Conservation (phyloP, 2,329 filamentous ascomycete species). For the Aspergillus glaucus region DNA sequence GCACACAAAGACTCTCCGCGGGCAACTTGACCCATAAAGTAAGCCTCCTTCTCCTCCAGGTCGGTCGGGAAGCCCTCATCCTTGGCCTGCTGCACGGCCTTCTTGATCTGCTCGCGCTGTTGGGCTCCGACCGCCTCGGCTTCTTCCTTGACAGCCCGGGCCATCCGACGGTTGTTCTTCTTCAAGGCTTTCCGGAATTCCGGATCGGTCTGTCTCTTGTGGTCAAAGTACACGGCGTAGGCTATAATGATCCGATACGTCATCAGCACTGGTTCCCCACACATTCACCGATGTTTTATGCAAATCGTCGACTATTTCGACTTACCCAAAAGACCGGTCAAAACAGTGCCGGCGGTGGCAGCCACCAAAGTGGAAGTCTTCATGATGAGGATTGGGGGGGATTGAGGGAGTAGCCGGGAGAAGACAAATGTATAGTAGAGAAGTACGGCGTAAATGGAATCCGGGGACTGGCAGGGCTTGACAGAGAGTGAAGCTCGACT, state of each 20-base stretch:
- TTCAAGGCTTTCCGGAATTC: slow-evolving; percentile 56
- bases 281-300: background rate
- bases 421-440: background rate
- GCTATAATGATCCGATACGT: slow-evolving; percentile 30
- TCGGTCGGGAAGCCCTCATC: slow-evolving; percentile 86
- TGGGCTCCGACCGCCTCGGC: slow-evolving; percentile 40
- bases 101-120: slow-evolving; percentile 62
- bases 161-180: slow-evolving; percentile 43
- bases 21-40: slow-evolving; percentile 94
- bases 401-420: background rate
- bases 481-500: slow-evolving; percentile 5
- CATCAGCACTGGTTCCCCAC: slow-evolving; percentile 6
- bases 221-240: slow-evolving; percentile 62
- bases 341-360: slow-evolving; percentile 52
- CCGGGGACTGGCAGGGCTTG: background rate
- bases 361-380: slow-evolving; percentile 54
- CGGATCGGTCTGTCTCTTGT: slow-evolving; percentile 57
- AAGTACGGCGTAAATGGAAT: slow-evolving; percentile 3
- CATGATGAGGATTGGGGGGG: slow-evolving; percentile 32
- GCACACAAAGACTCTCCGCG: slow-evolving; percentile 75
- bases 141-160: slow-evolving; percentile 43
- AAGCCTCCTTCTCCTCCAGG: slow-evolving; percentile 88
- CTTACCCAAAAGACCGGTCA: slow-evolving; percentile 52
- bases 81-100: slow-evolving; percentile 71
- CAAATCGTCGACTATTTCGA: slow-evolving; percentile 1